phyloP scores from a whole-genome alignment of 1,284 basidiomycete species.

The Omphalotus olearius region DNA sequence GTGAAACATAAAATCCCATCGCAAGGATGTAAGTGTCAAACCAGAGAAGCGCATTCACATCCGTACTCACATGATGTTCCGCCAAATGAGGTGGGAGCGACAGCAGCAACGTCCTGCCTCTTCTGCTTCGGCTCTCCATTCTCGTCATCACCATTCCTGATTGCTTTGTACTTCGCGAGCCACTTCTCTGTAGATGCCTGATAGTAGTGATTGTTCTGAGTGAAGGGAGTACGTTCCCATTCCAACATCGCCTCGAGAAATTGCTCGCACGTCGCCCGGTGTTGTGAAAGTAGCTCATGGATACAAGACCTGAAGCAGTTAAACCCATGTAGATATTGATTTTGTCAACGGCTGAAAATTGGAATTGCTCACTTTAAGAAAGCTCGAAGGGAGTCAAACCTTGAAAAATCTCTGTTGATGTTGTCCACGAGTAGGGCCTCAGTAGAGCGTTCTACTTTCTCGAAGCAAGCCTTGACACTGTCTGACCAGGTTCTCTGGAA shows the following conservation, averaged over 20 bases:
- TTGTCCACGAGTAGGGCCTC: not conserved
- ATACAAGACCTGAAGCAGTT: conserved; percentile 19
- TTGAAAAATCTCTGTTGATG: not conserved
- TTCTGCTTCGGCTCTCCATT: not conserved
- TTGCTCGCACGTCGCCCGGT: conserved; percentile 13
- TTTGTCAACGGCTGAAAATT: too few relatives aligned
- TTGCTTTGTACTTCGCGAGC: conserved; percentile 29
- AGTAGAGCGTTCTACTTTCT: conserved; percentile 20
- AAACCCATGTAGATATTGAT: too few relatives aligned
- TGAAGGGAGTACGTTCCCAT: conserved; percentile 32
- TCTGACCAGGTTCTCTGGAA: conserved; percentile 31
- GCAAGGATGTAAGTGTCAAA: too few relatives aligned
- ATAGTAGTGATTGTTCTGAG: conserved; percentile 37
- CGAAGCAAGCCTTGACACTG: conserved; percentile 26
- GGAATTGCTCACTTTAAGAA: not conserved
- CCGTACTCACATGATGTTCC: too few relatives aligned
- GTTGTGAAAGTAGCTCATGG: conserved; percentile 5
- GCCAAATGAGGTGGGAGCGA: too few relatives aligned
- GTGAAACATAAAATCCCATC: too few relatives aligned
- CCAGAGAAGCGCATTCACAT: too few relatives aligned
- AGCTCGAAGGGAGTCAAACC: not conserved
- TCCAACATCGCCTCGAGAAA: conserved; percentile 26
- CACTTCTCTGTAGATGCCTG: conserved; percentile 27
- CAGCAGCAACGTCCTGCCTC: too few relatives aligned
- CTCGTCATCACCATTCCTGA: not conserved